Conservation (phyloP, 805 yeast genomes). For the Jamesozyma lodderae region DNA sequence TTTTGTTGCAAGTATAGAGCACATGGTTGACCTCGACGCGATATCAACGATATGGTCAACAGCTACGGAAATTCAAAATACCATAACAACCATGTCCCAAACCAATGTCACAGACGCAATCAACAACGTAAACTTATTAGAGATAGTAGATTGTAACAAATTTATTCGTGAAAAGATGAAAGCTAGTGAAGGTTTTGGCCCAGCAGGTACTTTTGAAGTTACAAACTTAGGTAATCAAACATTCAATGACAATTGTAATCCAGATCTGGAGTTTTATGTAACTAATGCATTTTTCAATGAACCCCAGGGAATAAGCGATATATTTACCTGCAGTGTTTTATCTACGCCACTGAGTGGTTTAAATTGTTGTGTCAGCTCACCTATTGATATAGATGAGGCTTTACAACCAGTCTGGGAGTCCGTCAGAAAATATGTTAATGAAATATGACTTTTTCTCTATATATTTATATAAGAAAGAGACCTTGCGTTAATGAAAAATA, state of each 20-base stretch:
- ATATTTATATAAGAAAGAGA: not conserved
- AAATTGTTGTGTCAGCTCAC: conserved; percentile 18
- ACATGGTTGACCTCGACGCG: conserved; percentile 4
- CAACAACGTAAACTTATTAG: conserved; percentile 17
- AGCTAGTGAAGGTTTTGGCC: conserved; percentile 7
- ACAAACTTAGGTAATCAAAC: conserved; percentile 23
- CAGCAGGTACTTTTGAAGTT: conserved; percentile 24
- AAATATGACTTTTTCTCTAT: not conserved
- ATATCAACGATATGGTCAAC: conserved; percentile 17
- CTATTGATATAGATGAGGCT: conserved; percentile 7
- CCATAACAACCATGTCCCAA: conserved; percentile 2
- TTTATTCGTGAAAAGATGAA: conserved; percentile 14
- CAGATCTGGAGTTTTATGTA: conserved; percentile 8
- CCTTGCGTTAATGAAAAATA: not conserved
- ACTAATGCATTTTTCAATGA: conserved; percentile 21
- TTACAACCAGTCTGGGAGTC: conserved; percentile 7
- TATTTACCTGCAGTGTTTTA: conserved; percentile 17
- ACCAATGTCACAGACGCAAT: conserved; percentile 10
- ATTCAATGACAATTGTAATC: conserved; percentile 7
- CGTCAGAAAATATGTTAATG: not conserved
- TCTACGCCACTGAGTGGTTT: conserved; percentile 23
- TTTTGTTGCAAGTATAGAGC: conserved; percentile 15
- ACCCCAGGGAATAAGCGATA: conserved; percentile 22
- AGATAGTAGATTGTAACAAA: conserved; percentile 12
- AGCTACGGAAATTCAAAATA: conserved; percentile 9